Conservation (phyloP, 1,284 basidiomycete genomes). For the Apiotrichum veenhuisii region DNA sequence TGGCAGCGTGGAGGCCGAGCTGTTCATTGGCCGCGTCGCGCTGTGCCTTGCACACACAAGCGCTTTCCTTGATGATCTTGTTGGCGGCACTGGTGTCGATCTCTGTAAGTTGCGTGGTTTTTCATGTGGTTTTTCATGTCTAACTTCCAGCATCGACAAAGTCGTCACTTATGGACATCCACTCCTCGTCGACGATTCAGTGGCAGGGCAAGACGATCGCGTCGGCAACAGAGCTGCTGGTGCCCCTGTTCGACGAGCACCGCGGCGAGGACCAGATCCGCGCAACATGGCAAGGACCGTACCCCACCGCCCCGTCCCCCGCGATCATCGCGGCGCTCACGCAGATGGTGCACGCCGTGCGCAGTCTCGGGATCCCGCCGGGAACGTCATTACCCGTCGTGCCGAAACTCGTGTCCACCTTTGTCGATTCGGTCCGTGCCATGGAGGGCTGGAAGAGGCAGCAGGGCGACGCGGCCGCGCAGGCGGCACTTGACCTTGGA, state of each 20-base stretch:
- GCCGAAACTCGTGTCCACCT: conserved; percentile 24
- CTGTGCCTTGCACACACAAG: conserved; percentile 35
- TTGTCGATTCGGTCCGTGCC: conserved; percentile 18
- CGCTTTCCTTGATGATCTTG: conserved; percentile 31
- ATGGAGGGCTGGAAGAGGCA: conserved; percentile 32
- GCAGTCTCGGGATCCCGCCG: conserved; percentile 36
- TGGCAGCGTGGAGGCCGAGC: conserved; percentile 33
- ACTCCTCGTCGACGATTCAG: conserved; percentile 27
- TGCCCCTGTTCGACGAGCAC: conserved; percentile 27
- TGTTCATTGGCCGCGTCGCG: conserved; percentile 45
- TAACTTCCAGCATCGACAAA: conserved; percentile 3
- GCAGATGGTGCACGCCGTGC: conserved; percentile 30
- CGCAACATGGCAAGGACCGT: conserved; percentile 34
- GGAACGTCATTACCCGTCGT: conserved; percentile 22
- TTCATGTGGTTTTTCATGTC: not conserved
- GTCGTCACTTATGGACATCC: conserved; percentile 25
- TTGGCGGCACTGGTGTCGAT: conserved; percentile 17
- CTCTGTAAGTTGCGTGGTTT: conserved; percentile 22
- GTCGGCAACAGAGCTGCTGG: conserved; percentile 21
- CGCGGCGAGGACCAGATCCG: conserved; percentile 25
- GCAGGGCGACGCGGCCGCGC: conserved; percentile 21
- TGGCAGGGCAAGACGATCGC: conserved; percentile 29
- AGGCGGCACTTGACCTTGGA: conserved; percentile 36
- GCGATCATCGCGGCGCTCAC: conserved; percentile 33
- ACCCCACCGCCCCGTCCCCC: conserved; percentile 31